These are phyloP conservation scores for Kodamaea plutei DNA, from an alignment of 1,139 yeast species.

Conservation along the genomic window DNA sequence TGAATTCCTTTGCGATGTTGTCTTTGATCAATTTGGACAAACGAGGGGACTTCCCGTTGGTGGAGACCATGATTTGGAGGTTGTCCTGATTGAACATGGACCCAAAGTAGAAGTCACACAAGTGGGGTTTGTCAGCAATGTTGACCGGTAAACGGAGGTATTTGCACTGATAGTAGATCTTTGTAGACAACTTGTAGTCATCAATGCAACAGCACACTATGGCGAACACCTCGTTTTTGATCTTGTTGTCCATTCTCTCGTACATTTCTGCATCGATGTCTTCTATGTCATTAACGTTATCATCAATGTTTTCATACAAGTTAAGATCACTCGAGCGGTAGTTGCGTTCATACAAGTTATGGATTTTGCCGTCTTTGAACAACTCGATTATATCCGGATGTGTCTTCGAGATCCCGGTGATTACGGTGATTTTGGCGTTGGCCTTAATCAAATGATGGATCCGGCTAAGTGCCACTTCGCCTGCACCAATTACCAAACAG, in stretches of 20 bases:
- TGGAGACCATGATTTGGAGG: slow-evolving; percentile 76
- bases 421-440: slow-evolving; percentile 64
- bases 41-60: slow-evolving; percentile 81
- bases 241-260: slow-evolving; percentile 28
- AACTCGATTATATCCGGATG: slow-evolving; percentile 44
- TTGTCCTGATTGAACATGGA: slow-evolving; percentile 75
- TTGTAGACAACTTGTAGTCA: slow-evolving; percentile 57
- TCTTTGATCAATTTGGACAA: slow-evolving; percentile 65
- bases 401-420: slow-evolving; percentile 46
- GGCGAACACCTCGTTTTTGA: slow-evolving; percentile 45
- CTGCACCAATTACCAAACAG: slow-evolving; percentile 75
- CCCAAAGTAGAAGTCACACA: slow-evolving; percentile 86
- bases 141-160: slow-evolving; percentile 60
- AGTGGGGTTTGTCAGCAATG: slow-evolving; percentile 78
- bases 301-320: slow-evolving; percentile 39
- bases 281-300: slow-evolving; percentile 15
- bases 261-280: slow-evolving; percentile 26
- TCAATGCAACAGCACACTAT: slow-evolving; percentile 75
- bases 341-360: slow-evolving; percentile 36
- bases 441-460: slow-evolving; percentile 65
- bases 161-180: slow-evolving; percentile 60
- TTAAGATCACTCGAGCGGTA: slow-evolving; percentile 44
- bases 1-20: slow-evolving; percentile 45
- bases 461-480: slow-evolving; percentile 76
- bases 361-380: slow-evolving; percentile 38